Conservation (phyloP, 2,329 filamentous ascomycete genomes). For the Mollisia scopiformis region DNA sequence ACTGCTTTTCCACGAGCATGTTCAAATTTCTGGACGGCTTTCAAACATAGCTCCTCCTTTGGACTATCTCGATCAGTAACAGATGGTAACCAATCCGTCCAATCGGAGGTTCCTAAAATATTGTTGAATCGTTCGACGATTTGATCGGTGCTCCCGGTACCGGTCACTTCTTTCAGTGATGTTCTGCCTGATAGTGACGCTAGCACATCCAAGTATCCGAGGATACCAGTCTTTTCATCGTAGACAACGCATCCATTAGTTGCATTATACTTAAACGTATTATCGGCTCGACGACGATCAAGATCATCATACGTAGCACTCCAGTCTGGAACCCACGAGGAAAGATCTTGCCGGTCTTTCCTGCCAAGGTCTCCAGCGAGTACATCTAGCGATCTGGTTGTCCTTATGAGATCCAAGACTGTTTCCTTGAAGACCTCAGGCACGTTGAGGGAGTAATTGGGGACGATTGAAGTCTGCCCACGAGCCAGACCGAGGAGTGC, state of each 20-base stretch:
- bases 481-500: conserved; percentile 13
- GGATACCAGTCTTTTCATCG: not conserved
- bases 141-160: too few relatives aligned
- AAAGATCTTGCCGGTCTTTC: conserved; percentile 12
- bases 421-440: conserved; percentile 6
- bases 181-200: too few relatives aligned
- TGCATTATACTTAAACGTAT: conserved; percentile 7
- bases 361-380: conserved; percentile 8
- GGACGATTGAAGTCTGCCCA: not conserved
- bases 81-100: not conserved
- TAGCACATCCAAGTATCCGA: not conserved
- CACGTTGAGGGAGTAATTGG: conserved; percentile 7
- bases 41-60: not conserved
- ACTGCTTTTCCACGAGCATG: not conserved
- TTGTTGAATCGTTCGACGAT: not conserved
- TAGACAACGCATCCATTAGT: not conserved
- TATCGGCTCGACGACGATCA: conserved; percentile 6
- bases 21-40: not conserved
- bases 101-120: not conserved
- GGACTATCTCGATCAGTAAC: not conserved
- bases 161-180: too few relatives aligned
- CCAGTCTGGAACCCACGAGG: conserved; percentile 21
- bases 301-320: conserved; percentile 4
- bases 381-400: conserved; percentile 5
- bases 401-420: not conserved